Evolutionary conservation across 305 asterid genomes (phyloP), one percentile per base, ranked within the genome.

Genomic region (Rubia balearica): DNA sequence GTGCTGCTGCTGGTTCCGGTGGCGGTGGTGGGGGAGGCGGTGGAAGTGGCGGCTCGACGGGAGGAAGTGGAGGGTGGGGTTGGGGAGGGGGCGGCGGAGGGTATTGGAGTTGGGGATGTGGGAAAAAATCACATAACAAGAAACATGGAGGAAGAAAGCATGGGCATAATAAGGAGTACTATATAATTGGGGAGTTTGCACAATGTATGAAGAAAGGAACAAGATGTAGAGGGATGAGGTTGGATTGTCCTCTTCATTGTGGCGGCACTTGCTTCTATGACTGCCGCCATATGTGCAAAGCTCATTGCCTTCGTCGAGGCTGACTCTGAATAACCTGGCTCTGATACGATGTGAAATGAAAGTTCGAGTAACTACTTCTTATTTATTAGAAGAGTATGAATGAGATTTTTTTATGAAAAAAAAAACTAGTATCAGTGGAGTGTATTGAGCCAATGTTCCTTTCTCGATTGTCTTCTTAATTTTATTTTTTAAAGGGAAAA

Each of bases 181-280:
- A 78, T 45, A 75, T 19, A 59, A 76, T 77, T 14, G 97, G 97
- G 33, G 92, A 88, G 67, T 90, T 81, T 80, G 96, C 94, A 41
- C 85, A 87, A 72, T 90, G 97, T 81, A 77, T 80, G 86, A 77
- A 76, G 22, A 73, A 65, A n/a, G 94, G 91, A 71, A 16, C 57
- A 21, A 88, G 92, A 77, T 87, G 94, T 56, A 71, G 16, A 77
- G 95, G 96, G 0, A 81, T 85, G 89, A 81, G 87, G 56, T 72
- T 90, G 80, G 96, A 88, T 40, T 90, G 97, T 51, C 97, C 96
- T 45, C 83, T 88, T 60, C 97, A 88, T 24, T 90, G 97, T 24
- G 94, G 97, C 9, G 97, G 96, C 21, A 87, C 86, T 76, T 88
- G 97, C 73, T 83, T 83, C 78, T 88, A 90, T 51, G 96, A 90